Conservation (phyloP, 2,329 filamentous ascomycete genomes). For the Pseudogymnoascus sp. region DNA sequence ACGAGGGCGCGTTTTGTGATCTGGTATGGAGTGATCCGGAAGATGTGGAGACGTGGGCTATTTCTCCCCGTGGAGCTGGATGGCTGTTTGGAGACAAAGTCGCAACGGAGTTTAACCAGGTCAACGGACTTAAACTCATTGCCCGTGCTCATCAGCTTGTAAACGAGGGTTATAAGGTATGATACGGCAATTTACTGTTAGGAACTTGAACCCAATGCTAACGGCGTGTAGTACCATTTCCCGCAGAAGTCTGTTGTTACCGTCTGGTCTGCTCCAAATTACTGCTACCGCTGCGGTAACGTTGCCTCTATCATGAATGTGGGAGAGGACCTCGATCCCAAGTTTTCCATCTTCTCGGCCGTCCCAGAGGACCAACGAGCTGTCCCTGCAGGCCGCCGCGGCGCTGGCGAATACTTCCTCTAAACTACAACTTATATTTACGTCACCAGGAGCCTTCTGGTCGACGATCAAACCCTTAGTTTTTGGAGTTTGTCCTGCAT, state of each 20-base stretch:
- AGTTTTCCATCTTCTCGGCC: conserved; percentile 85
- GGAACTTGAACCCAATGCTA: conserved; percentile 19
- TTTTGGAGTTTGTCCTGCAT: conserved; percentile 7
- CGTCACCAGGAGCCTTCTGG: conserved; percentile 6
- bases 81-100: conserved; percentile 52
- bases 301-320: conserved; percentile 81
- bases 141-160: conserved; percentile 67
- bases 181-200: conserved; percentile 5
- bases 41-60: conserved; percentile 60
- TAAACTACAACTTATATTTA: conserved; percentile 26
- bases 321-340: conserved; percentile 72
- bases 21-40: conserved; percentile 70
- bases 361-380: conserved; percentile 80
- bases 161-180: conserved; percentile 65
- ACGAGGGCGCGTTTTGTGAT: conserved; percentile 70
- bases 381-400: conserved; percentile 61
- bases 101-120: conserved; percentile 67
- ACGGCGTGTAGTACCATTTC: conserved; percentile 67
- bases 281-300: conserved; percentile 41
- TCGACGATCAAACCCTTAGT: not conserved
- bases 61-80: conserved; percentile 59
- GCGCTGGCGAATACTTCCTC: conserved; percentile 63
- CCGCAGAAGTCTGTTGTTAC: conserved; percentile 86
- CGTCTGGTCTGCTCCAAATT: conserved; percentile 48
- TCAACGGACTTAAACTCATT: conserved; percentile 63